phyloP scores from a whole-genome alignment of 225 moss, liverwort and hornwort species.

The Pseudisothecium myosuroides region DNA sequence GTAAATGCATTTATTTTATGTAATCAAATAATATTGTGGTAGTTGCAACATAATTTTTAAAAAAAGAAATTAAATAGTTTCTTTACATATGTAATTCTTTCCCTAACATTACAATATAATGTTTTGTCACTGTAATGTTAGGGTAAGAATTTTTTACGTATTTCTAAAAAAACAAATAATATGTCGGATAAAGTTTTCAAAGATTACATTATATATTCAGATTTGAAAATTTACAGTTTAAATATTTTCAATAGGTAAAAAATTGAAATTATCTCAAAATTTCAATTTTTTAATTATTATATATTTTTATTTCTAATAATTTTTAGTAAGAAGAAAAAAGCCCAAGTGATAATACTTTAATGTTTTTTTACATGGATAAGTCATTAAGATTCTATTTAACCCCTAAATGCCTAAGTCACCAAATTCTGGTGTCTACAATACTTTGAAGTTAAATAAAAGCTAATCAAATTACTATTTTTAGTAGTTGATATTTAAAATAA shows the following conservation, averaged over 20 bases:
- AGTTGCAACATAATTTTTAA: background rate
- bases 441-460: background rate
- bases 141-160: background rate
- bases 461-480: background rate
- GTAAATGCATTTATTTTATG: background rate
- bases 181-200: background rate
- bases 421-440: background rate
- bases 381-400: too few relatives aligned
- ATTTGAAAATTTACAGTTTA: rapidly evolving
- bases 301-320: background rate
- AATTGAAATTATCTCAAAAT: background rate
- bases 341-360: background rate
- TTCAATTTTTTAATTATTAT: too few relatives aligned
- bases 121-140: too few relatives aligned
- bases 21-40: background rate
- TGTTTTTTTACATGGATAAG: background rate
- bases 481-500: too few relatives aligned
- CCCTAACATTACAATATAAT: too few relatives aligned
- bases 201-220: background rate
- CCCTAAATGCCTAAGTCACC: background rate
- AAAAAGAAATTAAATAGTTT: too few relatives aligned
- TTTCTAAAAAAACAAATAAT: background rate
- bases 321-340: background rate
- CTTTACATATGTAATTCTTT: background rate
- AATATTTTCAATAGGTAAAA: background rate